phyloP scores from a whole-genome alignment of 345 rosid species.

The Psidium guajava region DNA sequence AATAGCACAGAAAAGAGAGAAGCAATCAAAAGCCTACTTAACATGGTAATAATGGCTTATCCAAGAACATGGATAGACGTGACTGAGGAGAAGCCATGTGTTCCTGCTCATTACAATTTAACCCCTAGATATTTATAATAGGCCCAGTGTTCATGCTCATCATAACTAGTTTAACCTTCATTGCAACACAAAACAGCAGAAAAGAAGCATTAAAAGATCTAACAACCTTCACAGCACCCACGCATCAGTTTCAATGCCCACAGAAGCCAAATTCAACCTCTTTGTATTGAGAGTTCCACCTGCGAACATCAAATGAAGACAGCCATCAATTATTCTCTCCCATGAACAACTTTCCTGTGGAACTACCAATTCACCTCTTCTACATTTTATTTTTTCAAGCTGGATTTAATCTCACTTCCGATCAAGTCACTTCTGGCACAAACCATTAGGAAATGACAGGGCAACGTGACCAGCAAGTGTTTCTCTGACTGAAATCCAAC shows the following conservation, averaged over 20 bases:
- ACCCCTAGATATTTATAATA: neutral
- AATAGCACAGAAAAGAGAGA: neutral
- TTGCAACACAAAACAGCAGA: neutral
- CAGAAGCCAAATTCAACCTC: conserved; percentile 83
- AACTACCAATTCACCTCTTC: neutral
- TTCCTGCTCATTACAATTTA: neutral
- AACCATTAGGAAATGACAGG: neutral
- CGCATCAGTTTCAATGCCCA: conserved; percentile 71
- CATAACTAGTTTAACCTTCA: neutral
- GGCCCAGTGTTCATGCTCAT: neutral
- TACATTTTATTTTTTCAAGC: neutral
- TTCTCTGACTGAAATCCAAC: neutral
- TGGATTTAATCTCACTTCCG: neutral
- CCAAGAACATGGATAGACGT: neutral
- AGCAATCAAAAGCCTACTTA: neutral
- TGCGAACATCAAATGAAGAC: conserved; percentile 20
- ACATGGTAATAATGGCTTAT: neutral
- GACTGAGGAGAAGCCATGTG: neutral
- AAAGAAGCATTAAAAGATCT: neutral
- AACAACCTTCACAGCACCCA: conserved; percentile 85
- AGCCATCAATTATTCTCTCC: neutral
- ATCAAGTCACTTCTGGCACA: neutral
- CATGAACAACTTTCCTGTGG: neutral
- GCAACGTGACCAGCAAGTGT: neutral
- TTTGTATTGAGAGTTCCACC: conserved; percentile 80